Percentiles rank a stretch among this genome's conserved stretches.
These are phyloP conservation scores for Phaseolus coccineus DNA, from an alignment of 331 rosid species.

Conservation along the genomic window DNA sequence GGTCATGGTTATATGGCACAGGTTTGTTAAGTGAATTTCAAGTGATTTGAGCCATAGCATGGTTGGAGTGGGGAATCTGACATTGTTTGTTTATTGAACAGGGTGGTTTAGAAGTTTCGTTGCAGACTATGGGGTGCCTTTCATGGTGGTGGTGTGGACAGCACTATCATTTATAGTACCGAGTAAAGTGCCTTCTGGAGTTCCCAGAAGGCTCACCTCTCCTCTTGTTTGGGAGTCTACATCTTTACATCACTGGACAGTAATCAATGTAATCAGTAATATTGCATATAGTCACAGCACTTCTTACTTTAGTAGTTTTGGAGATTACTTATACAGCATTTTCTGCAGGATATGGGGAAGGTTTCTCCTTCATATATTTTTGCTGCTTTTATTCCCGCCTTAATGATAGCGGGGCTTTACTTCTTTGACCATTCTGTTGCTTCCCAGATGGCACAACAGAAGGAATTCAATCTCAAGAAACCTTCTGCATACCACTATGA, in stretches of 20 bases:
- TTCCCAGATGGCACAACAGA: slow-evolving; percentile 85
- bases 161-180: slow-evolving; percentile 68
- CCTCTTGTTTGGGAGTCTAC: slow-evolving; percentile 85
- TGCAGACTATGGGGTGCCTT: slow-evolving; percentile 58
- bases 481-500: slow-evolving; percentile 92
- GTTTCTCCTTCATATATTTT: slow-evolving; percentile 69
- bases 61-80: neutral
- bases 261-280: slow-evolving; percentile 58
- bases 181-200: slow-evolving; percentile 66
- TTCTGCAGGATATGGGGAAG: slow-evolving; percentile 83
- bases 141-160: slow-evolving; percentile 82
- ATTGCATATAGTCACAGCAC: slow-evolving; percentile 1
- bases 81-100: slow-evolving; percentile 25
- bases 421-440: slow-evolving; percentile 92
- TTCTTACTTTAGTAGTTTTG: slow-evolving; percentile 15
- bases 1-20: slow-evolving; percentile 87
- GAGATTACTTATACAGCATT: slow-evolving; percentile 5
- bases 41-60: slow-evolving; percentile 13
- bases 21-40: slow-evolving; percentile 53
- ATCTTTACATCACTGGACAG: slow-evolving; percentile 79
- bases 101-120: slow-evolving; percentile 50
- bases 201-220: slow-evolving; percentile 78
- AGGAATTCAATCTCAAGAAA: slow-evolving; percentile 87
- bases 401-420: slow-evolving; percentile 90
- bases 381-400: slow-evolving; percentile 79